phyloP scores from a whole-genome alignment of 306 rosid genomes.

The Vachellia collinsii region DNA sequence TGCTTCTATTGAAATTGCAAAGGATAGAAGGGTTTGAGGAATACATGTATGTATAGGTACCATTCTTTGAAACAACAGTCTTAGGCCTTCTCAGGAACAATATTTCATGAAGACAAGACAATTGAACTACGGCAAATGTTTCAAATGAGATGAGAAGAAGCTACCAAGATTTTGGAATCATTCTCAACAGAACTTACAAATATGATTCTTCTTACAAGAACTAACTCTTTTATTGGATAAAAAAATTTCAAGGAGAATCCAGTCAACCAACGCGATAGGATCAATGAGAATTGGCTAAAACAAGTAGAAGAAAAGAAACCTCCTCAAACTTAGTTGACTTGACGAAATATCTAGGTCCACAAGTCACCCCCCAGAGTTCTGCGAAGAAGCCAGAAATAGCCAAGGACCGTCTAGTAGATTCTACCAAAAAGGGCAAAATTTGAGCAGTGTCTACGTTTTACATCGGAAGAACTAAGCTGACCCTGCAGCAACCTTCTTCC shows the following conservation, averaged over 20 bases:
- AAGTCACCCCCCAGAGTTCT: slow-evolving; percentile 28
- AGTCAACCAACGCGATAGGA: slow-evolving; percentile 9
- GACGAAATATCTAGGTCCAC: slow-evolving; percentile 33
- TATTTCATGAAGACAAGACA: background rate
- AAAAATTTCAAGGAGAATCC: slow-evolving; percentile 28
- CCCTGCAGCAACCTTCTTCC: slow-evolving; percentile 83
- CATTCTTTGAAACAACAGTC: background rate
- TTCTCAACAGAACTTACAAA: background rate
- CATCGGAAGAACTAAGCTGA: slow-evolving; percentile 42
- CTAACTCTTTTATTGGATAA: slow-evolving; percentile 33
- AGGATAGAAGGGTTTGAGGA: too few species aligned
- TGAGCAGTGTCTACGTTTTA: slow-evolving; percentile 32
- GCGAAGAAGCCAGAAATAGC: slow-evolving; percentile 34
- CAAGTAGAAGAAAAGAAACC: slow-evolving; percentile 25
- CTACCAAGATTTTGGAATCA: background rate
- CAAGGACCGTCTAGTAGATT: slow-evolving; percentile 30
- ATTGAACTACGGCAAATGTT: background rate
- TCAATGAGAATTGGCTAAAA: slow-evolving; percentile 30
- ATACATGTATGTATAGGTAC: background rate
- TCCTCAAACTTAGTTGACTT: slow-evolving; percentile 30
- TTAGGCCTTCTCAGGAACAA: background rate
- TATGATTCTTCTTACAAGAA: background rate
- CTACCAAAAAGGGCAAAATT: slow-evolving; percentile 55
- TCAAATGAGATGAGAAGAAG: background rate
- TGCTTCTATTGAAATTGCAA: background rate